Base-by-base conservation (phyloP, 2,329 filamentous ascomycete genomes). In the Leptodontidium sp. region DNA sequence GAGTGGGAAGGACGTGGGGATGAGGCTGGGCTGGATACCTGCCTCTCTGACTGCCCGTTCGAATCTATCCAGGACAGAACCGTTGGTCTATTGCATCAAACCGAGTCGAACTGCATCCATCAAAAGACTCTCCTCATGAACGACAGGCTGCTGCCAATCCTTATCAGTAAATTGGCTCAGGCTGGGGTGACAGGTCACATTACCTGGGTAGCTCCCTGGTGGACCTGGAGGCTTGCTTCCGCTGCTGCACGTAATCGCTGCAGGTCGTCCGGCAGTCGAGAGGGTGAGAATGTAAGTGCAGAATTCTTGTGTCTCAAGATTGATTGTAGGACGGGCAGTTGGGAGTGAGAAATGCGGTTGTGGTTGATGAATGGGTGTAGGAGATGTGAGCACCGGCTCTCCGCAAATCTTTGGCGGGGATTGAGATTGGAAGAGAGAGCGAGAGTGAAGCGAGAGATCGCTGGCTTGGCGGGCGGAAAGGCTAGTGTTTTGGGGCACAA, bases 111-210 rank as follows among this genome's bases (percentile, higher is more conserved):
- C 12, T 47, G 15, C 14, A 47, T 47, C 45, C n/a, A 47, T 47
- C 45, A 47, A 47, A 47, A n/a, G 15, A 7, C n/a, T 1, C 45
- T 21, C n/a, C 45, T 47, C 45, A 17, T 14, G 45, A 47, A 47
- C 15, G 45, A 17, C 45, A n/a, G 45, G 32, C 29, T 26, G 58
- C 53, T 61, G 57, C 35, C 29, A 40, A 38, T 55, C 15, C 47
- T 55, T 50, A 62, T 65, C 57, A 52, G 45, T 53, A 14, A 43
- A 15, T 45, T 17, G 45, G 55, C 32, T 58, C 47, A 24, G 43
- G 47, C 40, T 61, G 61, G 58, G 52, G 24, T 66, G 67, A 64
- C 58, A 64, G 32, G 47, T 69, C 67, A 69, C 64, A 69, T 65
- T 58, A 69, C 67, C 53, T 66, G 1, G 2, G 14, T 26, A 35